Evolutionary conservation across 2,329 filamentous ascomycete species (phyloP).

Genomic region (Tolypocladium album): DNA sequence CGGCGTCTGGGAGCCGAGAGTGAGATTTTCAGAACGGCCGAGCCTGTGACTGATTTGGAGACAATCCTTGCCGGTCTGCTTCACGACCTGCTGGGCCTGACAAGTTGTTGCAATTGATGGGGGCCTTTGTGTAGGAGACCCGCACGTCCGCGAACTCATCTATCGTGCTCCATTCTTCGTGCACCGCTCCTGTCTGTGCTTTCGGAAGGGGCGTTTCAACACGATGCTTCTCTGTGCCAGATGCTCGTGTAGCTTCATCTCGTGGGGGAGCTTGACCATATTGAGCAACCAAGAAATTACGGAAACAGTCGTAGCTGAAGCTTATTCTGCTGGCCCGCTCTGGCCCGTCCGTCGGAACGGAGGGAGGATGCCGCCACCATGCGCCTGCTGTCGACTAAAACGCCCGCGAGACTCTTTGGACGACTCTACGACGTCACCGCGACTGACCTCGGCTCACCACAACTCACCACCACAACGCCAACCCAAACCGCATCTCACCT

Average conservation of each 20-base stretch:
- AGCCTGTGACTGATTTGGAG: too few relatives aligned
- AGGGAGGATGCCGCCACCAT: not conserved
- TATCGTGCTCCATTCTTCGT: not conserved
- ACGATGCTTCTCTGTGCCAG: not conserved
- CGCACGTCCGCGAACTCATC: not conserved
- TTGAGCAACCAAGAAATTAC: not conserved
- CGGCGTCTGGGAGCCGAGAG: not conserved
- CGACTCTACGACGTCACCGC: not conserved
- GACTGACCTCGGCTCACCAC: not conserved
- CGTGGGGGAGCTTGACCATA: not conserved
- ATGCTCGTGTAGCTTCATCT: too few relatives aligned
- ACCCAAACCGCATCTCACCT: not conserved
- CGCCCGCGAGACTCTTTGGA: not conserved
- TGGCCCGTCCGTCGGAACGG: not conserved
- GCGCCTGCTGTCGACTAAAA: not conserved
- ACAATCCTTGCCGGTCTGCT: not conserved
- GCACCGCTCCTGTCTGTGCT: not conserved
- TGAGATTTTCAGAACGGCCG: not conserved
- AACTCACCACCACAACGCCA: not conserved
- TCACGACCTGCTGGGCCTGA: not conserved
- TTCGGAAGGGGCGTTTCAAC: not conserved
- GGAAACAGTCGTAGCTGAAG: not conserved
- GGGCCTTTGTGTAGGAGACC: not conserved
- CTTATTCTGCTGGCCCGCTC: not conserved
- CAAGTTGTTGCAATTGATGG: too few relatives aligned